phyloP scores from a whole-genome alignment of 169 alveolate species.

The Plasmodium sp. region DNA sequence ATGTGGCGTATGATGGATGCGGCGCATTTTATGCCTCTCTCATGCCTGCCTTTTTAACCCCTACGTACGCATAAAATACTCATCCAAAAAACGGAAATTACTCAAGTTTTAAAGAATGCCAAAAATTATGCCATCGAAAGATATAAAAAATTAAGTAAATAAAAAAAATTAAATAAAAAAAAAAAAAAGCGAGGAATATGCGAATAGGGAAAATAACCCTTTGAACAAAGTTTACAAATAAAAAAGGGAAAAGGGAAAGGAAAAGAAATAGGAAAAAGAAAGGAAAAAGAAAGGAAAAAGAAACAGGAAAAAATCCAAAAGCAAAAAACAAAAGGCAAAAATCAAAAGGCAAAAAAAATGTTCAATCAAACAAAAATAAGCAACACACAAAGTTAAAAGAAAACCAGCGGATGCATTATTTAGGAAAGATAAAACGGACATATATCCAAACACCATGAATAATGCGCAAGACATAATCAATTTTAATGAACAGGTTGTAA shows the following conservation, averaged over 20 bases:
- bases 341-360: conserved; percentile 15
- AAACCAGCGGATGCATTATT: not conserved
- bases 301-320: not conserved
- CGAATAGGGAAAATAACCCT: not conserved
- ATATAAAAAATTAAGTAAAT: not conserved
- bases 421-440: conserved; percentile 23
- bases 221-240: not conserved
- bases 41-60: not conserved
- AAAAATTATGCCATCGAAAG: not conserved
- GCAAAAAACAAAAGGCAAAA: not conserved
- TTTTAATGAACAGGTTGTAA: conserved; percentile 1
- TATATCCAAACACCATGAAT: not conserved
- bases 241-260: not conserved
- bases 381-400: conserved; percentile 19
- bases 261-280: not conserved
- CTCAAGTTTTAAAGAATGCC: not conserved
- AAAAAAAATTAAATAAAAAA: not conserved
- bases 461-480: conserved; percentile 26
- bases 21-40: not conserved
- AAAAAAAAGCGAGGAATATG: not conserved
- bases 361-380: conserved; percentile 22
- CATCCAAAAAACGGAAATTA: not conserved
- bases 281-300: not conserved
- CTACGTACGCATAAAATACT: not conserved
- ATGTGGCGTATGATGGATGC: not conserved